These are phyloP conservation scores for Penicillium cinerascens DNA, from an alignment of 495 filamentous ascomycete genomes.

Conservation along the genomic window DNA sequence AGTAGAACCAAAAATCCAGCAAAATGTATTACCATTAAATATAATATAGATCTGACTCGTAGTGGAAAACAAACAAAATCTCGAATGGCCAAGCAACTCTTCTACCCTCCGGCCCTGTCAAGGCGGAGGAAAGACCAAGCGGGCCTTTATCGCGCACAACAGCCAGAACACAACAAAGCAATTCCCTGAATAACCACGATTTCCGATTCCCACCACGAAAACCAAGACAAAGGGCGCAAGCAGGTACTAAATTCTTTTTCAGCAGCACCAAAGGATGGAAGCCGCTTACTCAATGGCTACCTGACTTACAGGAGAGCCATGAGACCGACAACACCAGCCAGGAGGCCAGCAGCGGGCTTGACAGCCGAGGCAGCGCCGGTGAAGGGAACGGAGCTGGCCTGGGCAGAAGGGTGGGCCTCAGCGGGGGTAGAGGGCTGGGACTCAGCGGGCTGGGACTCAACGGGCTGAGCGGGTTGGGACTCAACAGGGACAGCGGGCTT, in stretches of 20 bases:
- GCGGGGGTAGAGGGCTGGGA: slow-evolving; percentile 1
- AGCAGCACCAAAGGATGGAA: background rate
- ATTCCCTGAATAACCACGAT: slow-evolving; percentile 1
- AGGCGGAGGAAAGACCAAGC: slow-evolving; percentile 9
- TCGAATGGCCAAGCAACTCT: slow-evolving; percentile 29
- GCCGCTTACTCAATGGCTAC: background rate
- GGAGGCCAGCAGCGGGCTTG: slow-evolving; percentile 35
- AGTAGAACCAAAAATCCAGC: background rate
- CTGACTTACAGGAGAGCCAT: slow-evolving; percentile 40
- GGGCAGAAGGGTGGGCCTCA: background rate
- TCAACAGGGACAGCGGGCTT: background rate
- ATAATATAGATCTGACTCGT: slow-evolving; percentile 8
- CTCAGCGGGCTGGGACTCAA: slow-evolving; percentile 7
- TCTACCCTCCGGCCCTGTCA: slow-evolving; percentile 3
- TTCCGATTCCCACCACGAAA: slow-evolving; percentile 19
- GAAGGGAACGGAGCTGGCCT: slow-evolving; percentile 19
- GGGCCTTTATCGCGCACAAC: slow-evolving; percentile 11
- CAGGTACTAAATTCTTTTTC: background rate
- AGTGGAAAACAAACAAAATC: slow-evolving; percentile 17
- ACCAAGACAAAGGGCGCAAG: slow-evolving; percentile 4
- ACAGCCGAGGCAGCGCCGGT: slow-evolving; percentile 33
- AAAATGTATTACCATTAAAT: slow-evolving; percentile 29
- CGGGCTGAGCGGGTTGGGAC: slow-evolving; percentile 6
- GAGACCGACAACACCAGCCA: slow-evolving; percentile 37
- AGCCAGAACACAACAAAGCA: slow-evolving; percentile 7